Evolutionary conservation across 208 protist genomes (phyloP), one percentile per base, ranked within the genome.

Genomic region (Trypanosomatidae sp.): DNA sequence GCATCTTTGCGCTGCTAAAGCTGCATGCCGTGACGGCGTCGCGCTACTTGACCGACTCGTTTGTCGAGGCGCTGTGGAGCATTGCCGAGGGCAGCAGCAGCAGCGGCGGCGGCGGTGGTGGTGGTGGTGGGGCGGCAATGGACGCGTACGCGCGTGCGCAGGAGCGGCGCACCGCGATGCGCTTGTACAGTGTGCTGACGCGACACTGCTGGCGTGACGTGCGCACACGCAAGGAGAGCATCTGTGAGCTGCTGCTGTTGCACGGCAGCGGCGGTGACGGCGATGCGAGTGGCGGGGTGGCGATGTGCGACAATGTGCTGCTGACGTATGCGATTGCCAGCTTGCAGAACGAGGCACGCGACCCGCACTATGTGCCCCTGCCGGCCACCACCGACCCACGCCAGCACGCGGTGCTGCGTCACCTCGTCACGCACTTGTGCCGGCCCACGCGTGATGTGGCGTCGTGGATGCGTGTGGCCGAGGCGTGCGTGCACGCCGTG

Each of bases 41-140:
- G 11, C 42, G 42, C 18, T 47, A 33, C 23, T 20, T 47, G 28
- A 46, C 27, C 11, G 76, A 79, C 58, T 66, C 71, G 1, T 92
- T 92, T 53, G 65, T 92, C 16, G 85, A 93, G 38, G 69, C 85
- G 11, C 42, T 93, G 1, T 93, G 85, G 81, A 67, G 75, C 21
- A 82, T 90, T 23, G 80, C 75, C 20, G 77, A 89, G 33, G 85
- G 85, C 23, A 66, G 76, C 13, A 50, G 83, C 8, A n/a, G n/a
- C n/a, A n/a, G n/a, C n/a, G n/a, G n/a, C n/a, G n/a, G n/a, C n/a
- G n/a, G n/a, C n/a, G n/a, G n/a, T n/a, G n/a, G n/a, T n/a, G n/a
- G n/a, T n/a, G n/a, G n/a, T n/a, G n/a, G n/a, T n/a, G n/a, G n/a
- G n/a, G n/a, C n/a, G n/a, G 75, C 85, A 53, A 42, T 56, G 10